phyloP scores from a whole-genome alignment of 805 yeast genomes.

The Ogataea nitratoaversa region DNA sequence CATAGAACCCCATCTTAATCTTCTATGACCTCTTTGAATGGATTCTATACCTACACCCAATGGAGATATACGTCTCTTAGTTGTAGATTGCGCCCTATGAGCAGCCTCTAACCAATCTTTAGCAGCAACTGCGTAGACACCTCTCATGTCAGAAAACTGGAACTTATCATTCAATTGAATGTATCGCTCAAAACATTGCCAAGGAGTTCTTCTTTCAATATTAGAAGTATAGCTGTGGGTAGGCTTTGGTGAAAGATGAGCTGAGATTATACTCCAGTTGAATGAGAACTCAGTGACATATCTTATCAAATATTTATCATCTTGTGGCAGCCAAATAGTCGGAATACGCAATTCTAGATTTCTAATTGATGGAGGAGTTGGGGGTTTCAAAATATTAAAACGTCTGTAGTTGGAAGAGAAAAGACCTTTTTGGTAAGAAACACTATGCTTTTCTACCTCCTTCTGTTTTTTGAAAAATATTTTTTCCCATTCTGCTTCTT shows the following conservation, averaged over 20 bases:
- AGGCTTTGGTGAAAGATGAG: constrained; percentile 65
- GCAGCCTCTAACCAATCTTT: constrained; percentile 92
- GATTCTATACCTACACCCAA: constrained; percentile 92
- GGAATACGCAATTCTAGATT: constrained; percentile 83
- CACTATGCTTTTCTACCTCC: constrained; percentile 38
- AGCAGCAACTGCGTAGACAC: constrained; percentile 76
- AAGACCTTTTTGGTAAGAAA: constrained; percentile 47
- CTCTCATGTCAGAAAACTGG: constrained; percentile 82
- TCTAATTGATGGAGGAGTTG: constrained; percentile 81
- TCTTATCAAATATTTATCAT: constrained; percentile 74
- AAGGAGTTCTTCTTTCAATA: constrained; percentile 92
- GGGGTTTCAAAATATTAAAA: constrained; percentile 72
- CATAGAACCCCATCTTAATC: constrained; percentile 94
- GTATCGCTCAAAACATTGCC: constrained; percentile 98
- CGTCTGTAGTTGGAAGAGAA: constrained; percentile 52
- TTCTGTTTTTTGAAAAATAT: constrained; percentile 45
- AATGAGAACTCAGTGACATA: constrained; percentile 82
- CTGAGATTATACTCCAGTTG: constrained; percentile 91
- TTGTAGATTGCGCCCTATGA: constrained; percentile 79
- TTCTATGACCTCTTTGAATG: constrained; percentile 86
- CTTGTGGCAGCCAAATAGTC: constrained; percentile 94
- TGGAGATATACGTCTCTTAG: constrained; percentile 86
- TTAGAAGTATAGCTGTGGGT: constrained; percentile 75
- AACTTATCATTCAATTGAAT: constrained; percentile 88
- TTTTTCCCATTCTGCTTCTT: constrained; percentile 56